Percentiles rank a stretch among this genome's conserved stretches.
Evolutionary conservation across 176 grass and related monocot genomes (phyloP).

Genomic region (Aegilops tauschii): DNA sequence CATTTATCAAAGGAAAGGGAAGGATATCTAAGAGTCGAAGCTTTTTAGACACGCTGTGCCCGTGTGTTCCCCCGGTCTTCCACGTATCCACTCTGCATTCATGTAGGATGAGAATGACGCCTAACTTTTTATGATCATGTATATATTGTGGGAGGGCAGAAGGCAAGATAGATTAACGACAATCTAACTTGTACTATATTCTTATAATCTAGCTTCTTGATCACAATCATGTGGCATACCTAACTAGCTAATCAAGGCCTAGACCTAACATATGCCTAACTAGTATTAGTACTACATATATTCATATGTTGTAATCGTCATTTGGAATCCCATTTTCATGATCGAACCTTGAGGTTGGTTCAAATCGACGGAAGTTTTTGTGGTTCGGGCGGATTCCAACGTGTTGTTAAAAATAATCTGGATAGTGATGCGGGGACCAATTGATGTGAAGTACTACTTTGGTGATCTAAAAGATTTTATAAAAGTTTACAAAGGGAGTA

Average conservation of each 20-base stretch:
- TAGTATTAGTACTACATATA: neutral
- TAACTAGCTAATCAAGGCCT: neutral
- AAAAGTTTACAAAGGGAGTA: too few species aligned
- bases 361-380: neutral
- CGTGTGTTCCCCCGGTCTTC: constrained; percentile 9
- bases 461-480: too few species aligned
- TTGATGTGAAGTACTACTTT: neutral
- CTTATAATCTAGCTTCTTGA: neutral
- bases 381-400: neutral
- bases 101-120: neutral
- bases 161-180: constrained; percentile 15
- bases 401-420: neutral
- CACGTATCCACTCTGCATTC: constrained; percentile 25
- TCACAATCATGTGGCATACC: neutral
- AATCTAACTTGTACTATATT: neutral
- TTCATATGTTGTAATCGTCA: neutral
- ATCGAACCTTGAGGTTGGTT: neutral
- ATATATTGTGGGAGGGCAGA: neutral
- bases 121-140: constrained; percentile 24
- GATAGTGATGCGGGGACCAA: neutral
- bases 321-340: neutral
- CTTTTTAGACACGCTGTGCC: constrained; percentile 31
- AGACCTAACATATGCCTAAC: constrained; percentile 7
- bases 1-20: constrained; percentile 7
- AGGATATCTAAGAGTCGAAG: neutral